Conservation (phyloP, 495 filamentous ascomycete species). For the Collariella sp. region DNA sequence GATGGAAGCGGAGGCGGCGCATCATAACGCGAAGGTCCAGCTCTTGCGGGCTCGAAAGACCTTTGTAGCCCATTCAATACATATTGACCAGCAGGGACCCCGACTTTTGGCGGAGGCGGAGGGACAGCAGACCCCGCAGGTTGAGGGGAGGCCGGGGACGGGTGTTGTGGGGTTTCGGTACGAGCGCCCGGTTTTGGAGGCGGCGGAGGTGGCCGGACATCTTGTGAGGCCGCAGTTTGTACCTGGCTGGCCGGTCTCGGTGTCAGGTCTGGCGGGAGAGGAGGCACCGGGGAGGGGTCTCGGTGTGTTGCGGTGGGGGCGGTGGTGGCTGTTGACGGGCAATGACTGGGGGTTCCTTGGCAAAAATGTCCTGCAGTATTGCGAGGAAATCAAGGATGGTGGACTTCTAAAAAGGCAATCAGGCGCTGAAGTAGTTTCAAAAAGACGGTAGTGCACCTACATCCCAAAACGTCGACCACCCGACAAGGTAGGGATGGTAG, state of each 20-base stretch:
- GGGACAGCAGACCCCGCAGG: slow-evolving; percentile 27
- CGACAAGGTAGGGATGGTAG: slow-evolving; percentile 90
- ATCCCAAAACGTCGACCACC: slow-evolving; percentile 86
- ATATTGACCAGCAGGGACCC: slow-evolving; percentile 25
- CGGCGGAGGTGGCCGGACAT: slow-evolving; percentile 33
- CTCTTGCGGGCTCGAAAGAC: slow-evolving; percentile 21
- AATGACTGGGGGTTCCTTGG: slow-evolving; percentile 87
- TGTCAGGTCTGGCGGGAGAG: slow-evolving; percentile 29
- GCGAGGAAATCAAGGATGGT: slow-evolving; percentile 71
- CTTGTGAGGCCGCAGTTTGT: slow-evolving; percentile 6
- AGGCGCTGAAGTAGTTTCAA: slow-evolving; percentile 3
- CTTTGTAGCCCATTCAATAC: slow-evolving; percentile 8
- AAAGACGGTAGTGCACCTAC: slow-evolving; percentile 44
- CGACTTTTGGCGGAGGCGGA: slow-evolving; percentile 27
- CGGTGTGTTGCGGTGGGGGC: slow-evolving; percentile 26
- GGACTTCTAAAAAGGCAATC: slow-evolving; percentile 54
- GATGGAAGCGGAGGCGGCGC: slow-evolving; percentile 36
- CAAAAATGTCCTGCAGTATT: slow-evolving; percentile 79
- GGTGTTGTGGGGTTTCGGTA: slow-evolving; percentile 21
- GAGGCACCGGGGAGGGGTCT: slow-evolving; percentile 36
- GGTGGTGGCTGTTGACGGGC: slow-evolving; percentile 54
- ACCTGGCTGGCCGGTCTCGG: slow-evolving; percentile 13
- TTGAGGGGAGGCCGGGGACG: slow-evolving; percentile 1
- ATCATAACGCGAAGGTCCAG: slow-evolving; percentile 34
- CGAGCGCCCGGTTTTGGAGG: slow-evolving; percentile 35